A percentile compares a stretch with the other conserved stretches of the same genome.
phyloP scores from a whole-genome alignment of 225 moss, liverwort and hornwort genomes.

The Thuidium tamariscinum region DNA sequence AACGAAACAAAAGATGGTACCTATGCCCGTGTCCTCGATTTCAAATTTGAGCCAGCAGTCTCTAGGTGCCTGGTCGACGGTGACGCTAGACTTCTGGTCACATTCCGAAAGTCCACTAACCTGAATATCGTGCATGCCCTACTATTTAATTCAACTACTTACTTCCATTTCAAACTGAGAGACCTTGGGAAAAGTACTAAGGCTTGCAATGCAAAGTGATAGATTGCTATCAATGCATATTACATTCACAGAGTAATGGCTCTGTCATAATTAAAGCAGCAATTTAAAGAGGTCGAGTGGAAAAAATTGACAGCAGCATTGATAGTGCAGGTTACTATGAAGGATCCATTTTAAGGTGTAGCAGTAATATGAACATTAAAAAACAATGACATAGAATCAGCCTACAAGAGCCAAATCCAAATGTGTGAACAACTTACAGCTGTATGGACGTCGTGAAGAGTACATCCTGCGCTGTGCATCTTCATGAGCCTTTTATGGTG shows the following conservation, averaged over 20 bases:
- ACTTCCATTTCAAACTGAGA: background rate
- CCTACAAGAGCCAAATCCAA: background rate
- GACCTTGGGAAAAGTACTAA: background rate
- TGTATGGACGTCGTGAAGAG: background rate
- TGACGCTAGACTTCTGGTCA: background rate
- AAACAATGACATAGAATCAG: background rate
- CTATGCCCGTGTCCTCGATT: constrained; percentile 55
- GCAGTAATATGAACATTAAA: background rate
- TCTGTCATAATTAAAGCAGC: background rate
- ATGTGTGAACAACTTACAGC: constrained; percentile 2
- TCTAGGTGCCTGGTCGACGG: background rate
- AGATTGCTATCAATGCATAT: background rate
- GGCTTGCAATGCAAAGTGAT: background rate
- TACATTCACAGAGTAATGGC: background rate
- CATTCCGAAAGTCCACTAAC: background rate
- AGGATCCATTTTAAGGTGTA: background rate
- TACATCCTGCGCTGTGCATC: constrained; percentile 27
- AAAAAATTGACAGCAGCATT: background rate
- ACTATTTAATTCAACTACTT: background rate
- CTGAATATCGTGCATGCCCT: constrained; percentile 1
- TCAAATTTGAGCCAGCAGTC: constrained; percentile 46
- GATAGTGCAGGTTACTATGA: background rate
- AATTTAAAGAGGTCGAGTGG: background rate
- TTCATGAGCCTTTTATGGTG: constrained; percentile 12
- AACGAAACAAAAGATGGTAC: background rate